A percentile compares a stretch with the other conserved stretches of the same genome.
phyloP scores from a whole-genome alignment of 1,284 basidiomycete genomes.

The Ceratobasidium papillatum region DNA sequence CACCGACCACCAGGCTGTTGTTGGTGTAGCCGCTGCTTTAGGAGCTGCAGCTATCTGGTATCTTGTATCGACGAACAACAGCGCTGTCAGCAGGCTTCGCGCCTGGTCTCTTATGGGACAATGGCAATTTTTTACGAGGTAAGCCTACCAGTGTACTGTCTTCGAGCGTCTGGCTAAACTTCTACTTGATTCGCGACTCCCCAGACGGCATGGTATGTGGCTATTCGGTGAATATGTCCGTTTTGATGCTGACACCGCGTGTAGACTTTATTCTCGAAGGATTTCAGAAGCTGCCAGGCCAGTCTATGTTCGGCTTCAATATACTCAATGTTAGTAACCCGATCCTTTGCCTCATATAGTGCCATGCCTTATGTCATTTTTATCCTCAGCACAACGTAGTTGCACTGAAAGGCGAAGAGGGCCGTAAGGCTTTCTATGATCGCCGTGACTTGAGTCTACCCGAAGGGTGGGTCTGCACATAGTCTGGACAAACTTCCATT shows the following conservation, averaged over 20 bases:
- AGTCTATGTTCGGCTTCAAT: slow-evolving; percentile 24
- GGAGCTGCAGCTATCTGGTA: not conserved
- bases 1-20: not conserved
- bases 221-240: too few species aligned
- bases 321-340: slow-evolving; percentile 19
- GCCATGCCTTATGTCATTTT: too few species aligned
- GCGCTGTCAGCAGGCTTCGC: not conserved
- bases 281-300: not conserved
- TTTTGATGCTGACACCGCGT: too few species aligned
- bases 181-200: not conserved
- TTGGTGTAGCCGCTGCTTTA: not conserved
- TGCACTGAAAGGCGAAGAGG: slow-evolving; percentile 21
- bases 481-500: not conserved
- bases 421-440: slow-evolving; percentile 27
- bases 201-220: slow-evolving; percentile 18
- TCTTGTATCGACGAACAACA: not conserved
- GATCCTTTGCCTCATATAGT: too few species aligned
- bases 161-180: not conserved
- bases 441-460: slow-evolving; percentile 8
- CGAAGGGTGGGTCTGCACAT: slow-evolving; percentile 13
- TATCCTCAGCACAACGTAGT: slow-evolving; percentile 39
- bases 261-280: slow-evolving; percentile 19
- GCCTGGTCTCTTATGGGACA: slow-evolving; percentile 25
- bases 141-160: not conserved
- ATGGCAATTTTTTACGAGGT: slow-evolving; percentile 32